Conservation (phyloP, 208 protist genomes). For the Leptomonas seymouri region DNA sequence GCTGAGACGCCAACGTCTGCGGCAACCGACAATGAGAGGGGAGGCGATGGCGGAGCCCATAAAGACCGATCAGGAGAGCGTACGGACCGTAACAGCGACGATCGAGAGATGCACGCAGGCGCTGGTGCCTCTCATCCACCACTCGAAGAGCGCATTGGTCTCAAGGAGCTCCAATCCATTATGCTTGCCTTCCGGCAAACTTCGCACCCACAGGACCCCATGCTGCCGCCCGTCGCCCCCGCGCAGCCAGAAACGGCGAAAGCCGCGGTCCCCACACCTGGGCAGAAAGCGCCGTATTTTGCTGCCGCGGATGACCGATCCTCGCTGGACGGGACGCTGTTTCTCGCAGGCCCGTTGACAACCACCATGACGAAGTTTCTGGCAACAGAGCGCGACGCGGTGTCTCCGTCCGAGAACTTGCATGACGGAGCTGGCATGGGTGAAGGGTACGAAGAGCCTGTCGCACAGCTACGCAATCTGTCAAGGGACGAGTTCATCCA, state of each 20-base stretch:
- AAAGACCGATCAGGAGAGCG: background rate
- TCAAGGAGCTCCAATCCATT: slow-evolving; percentile 52
- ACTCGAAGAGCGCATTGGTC: slow-evolving; percentile 58
- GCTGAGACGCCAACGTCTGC: background rate
- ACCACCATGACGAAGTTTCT: background rate
- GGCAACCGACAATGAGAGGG: background rate
- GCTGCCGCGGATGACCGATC: background rate
- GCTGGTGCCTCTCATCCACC: background rate
- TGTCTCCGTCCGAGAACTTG: background rate
- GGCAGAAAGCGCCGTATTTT: slow-evolving; percentile 2
- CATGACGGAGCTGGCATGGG: background rate
- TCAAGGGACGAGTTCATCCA: slow-evolving; percentile 31
- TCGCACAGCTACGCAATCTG: slow-evolving; percentile 24
- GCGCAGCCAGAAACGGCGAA: too few species aligned
- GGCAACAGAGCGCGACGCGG: background rate
- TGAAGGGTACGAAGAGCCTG: background rate
- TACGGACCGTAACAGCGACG: background rate
- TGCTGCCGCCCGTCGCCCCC: too few species aligned
- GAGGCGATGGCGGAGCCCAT: background rate
- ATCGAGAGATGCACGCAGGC: background rate
- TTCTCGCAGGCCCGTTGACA: slow-evolving; percentile 19
- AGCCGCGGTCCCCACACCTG: background rate
- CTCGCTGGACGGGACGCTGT: background rate
- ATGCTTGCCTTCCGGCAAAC: slow-evolving; percentile 47
- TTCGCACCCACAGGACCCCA: background rate